Percentiles rank a stretch among this genome's conserved stretches.
Conservation (phyloP, 2,329 filamentous ascomycete species). For the Ophiostoma populinum region DNA sequence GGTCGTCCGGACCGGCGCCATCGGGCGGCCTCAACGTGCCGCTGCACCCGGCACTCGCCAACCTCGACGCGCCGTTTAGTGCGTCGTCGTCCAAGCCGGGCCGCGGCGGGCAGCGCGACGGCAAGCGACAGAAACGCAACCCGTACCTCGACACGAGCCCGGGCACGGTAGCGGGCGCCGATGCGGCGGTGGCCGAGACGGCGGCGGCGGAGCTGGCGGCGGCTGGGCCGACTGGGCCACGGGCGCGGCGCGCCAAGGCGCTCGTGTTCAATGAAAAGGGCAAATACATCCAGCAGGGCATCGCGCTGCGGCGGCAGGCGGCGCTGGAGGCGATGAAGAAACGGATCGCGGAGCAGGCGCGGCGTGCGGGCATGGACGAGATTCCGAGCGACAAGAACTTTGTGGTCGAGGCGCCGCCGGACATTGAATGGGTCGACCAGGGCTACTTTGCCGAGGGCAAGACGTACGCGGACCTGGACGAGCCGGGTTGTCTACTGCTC, state of each 20-base stretch:
- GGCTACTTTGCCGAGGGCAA: constrained; percentile 53
- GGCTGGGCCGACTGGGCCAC: constrained; percentile 24
- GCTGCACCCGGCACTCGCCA: constrained; percentile 57
- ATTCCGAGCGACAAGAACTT: constrained; percentile 84
- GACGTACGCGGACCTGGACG: constrained; percentile 54
- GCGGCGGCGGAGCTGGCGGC: constrained; percentile 44
- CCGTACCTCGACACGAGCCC: constrained; percentile 67
- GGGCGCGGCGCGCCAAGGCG: constrained; percentile 53
- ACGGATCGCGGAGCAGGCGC: constrained; percentile 69
- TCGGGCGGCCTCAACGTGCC: constrained; percentile 55
- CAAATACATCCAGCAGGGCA: constrained; percentile 92
- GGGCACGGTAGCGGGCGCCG: constrained; percentile 27
- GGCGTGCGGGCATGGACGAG: constrained; percentile 87
- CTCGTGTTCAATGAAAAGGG: constrained; percentile 88
- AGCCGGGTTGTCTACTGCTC: constrained; percentile 40
- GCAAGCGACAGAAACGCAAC: constrained; percentile 27
- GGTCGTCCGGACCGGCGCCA: constrained; percentile 9
- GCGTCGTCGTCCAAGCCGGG: constrained; percentile 20
- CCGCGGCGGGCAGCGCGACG: constrained; percentile 7
- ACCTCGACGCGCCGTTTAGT: constrained; percentile 30
- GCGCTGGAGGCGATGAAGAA: constrained; percentile 89
- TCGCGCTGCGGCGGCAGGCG: constrained; percentile 71
- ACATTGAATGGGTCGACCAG: constrained; percentile 97
- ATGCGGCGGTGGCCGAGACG: constrained; percentile 47
- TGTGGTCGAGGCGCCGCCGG: constrained; percentile 65